Percentiles rank a stretch among this genome's conserved stretches.
These are phyloP conservation scores for Zygosaccharomyces sapae DNA, from an alignment of 1,139 yeast genomes.

Conservation along the genomic window DNA sequence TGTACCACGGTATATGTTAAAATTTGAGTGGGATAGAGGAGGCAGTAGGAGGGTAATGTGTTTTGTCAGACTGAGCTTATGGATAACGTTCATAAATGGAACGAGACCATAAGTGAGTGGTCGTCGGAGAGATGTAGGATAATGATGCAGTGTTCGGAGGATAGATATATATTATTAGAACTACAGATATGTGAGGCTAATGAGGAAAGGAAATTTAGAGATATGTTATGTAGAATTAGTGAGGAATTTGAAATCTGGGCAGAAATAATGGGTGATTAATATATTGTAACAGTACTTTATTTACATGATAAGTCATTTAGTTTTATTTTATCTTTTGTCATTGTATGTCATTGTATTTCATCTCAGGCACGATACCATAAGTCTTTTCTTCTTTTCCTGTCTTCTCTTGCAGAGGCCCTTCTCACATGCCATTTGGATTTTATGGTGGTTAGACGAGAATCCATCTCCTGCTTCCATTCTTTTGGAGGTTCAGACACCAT, in stretches of 20 bases:
- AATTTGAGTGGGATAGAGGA: slow-evolving; percentile 16
- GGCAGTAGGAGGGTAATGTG: slow-evolving; percentile 4
- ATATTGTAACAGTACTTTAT: slow-evolving; percentile 17
- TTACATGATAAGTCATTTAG: too few relatives aligned
- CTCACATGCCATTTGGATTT: slow-evolving; percentile 48
- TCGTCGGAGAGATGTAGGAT: slow-evolving; percentile 16
- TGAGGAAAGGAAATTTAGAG: slow-evolving; percentile 23
- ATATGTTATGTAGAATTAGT: slow-evolving; percentile 26
- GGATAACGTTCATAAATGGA: slow-evolving; percentile 16
- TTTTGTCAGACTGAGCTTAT: slow-evolving; percentile 24
- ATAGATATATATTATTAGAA: slow-evolving; percentile 21
- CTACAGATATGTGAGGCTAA: slow-evolving; percentile 17
- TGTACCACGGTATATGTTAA: slow-evolving; percentile 17
- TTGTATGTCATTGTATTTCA: not conserved
- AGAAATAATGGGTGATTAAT: slow-evolving; percentile 27
- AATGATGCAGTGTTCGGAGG: slow-evolving; percentile 19
- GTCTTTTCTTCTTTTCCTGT: slow-evolving; percentile 53
- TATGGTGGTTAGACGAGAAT: slow-evolving; percentile 40
- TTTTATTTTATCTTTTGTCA: too few relatives aligned
- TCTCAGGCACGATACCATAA: slow-evolving; percentile 60
- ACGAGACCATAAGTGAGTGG: slow-evolving; percentile 16
- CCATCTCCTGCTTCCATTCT: slow-evolving; percentile 44
- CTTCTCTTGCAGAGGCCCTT: slow-evolving; percentile 46
- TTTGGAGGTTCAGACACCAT: slow-evolving; percentile 45
- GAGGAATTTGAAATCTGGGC: slow-evolving; percentile 31